Evolutionary conservation across 371 early-diverging fungal species (phyloP).

Genomic region (Blakeslea trispora): DNA sequence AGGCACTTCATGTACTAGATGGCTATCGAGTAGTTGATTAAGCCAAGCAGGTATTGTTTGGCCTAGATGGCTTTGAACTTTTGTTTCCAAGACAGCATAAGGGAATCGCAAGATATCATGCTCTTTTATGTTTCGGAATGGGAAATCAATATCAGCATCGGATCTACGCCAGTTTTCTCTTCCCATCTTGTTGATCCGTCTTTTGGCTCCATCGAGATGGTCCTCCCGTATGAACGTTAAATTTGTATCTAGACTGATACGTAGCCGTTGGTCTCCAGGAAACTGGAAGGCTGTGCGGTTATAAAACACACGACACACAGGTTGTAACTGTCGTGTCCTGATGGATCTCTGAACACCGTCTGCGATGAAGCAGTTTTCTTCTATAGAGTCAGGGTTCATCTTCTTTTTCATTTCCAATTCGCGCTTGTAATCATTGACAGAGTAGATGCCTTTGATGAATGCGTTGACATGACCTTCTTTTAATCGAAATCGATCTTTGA

Average conservation of each 20-base stretch:
- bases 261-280: slow-evolving; percentile 96
- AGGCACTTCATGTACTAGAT: slow-evolving; percentile 92
- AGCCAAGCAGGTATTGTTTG: slow-evolving; percentile 49
- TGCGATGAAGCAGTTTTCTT: slow-evolving; percentile 74
- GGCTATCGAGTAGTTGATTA: slow-evolving; percentile 74
- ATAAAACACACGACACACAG: slow-evolving; percentile 94
- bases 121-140: slow-evolving; percentile 82
- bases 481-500: slow-evolving; percentile 92
- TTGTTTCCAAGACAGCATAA: slow-evolving; percentile 97
- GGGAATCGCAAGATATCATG: slow-evolving; percentile 91
- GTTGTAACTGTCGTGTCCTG: slow-evolving; percentile 70
- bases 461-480: slow-evolving; percentile 88
- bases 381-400: slow-evolving; percentile 66
- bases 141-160: slow-evolving; percentile 90
- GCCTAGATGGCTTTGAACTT: slow-evolving; percentile 93
- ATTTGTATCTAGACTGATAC: slow-evolving; percentile 97
- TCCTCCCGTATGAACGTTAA: slow-evolving; percentile 98
- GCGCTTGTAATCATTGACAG: slow-evolving; percentile 54
- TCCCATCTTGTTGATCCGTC: slow-evolving; percentile 10
- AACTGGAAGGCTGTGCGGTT: slow-evolving; percentile 99
- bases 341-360: slow-evolving; percentile 83
- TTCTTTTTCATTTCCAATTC: slow-evolving; percentile 76
- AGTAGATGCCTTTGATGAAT: slow-evolving; percentile 81
- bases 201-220: slow-evolving; percentile 57
- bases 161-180: slow-evolving; percentile 92